phyloP scores from a whole-genome alignment of 345 rosid species.

The Boechera retrofracta region DNA sequence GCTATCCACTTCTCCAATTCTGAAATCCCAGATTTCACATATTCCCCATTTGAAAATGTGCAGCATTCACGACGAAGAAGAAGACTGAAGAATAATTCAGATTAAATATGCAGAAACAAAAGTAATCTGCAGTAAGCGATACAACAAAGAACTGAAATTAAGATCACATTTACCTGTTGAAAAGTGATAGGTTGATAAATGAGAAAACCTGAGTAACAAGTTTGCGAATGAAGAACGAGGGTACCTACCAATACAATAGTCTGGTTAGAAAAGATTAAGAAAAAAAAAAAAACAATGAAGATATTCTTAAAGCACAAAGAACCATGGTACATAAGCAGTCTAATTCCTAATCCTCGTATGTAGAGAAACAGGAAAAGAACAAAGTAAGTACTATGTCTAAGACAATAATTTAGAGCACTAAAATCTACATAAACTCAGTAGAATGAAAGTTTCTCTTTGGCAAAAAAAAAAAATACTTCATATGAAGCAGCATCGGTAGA shows the following conservation, averaged over 20 bases:
- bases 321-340: conserved; percentile 16
- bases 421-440: conserved; percentile 1
- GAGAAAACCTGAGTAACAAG: conserved; percentile 96
- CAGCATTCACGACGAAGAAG: conserved; percentile 96
- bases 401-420: conserved; percentile 8
- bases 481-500: conserved; percentile 10
- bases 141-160: background rate
- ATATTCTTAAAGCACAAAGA: conserved; percentile 11
- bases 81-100: conserved; percentile 60
- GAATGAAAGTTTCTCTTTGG: background rate
- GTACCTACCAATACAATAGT: conserved; percentile 62
- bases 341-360: background rate
- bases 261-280: conserved; percentile 29
- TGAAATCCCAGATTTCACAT: conserved; percentile 93
- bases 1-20: conserved; percentile 98
- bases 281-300: conserved; percentile 2
- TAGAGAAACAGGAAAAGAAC: conserved; percentile 21
- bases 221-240: conserved; percentile 95
- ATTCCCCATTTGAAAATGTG: conserved; percentile 97
- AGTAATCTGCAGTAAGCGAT: conserved; percentile 7
- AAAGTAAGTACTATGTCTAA: background rate
- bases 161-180: conserved; percentile 73
- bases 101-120: conserved; percentile 28
- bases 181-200: conserved; percentile 90
- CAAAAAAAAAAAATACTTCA: background rate